A percentile compares a stretch with the other conserved stretches of the same genome.
These are phyloP conservation scores for Colletotrichum lindemuthianum DNA, from an alignment of 2,329 filamentous ascomycete species.

Conservation along the genomic window DNA sequence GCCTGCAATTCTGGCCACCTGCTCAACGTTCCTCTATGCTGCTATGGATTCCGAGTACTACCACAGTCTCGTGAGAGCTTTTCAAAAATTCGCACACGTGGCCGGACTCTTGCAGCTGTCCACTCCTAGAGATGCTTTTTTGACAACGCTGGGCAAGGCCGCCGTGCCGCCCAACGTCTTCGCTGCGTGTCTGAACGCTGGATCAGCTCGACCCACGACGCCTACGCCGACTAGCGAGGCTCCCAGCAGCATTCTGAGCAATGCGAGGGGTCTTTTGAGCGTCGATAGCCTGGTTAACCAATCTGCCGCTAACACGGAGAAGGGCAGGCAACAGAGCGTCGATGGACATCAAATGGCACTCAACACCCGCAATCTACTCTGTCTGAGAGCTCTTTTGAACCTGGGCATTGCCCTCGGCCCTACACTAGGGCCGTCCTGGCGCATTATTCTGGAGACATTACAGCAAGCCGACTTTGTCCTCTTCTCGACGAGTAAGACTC, in stretches of 20 bases:
- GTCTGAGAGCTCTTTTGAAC: slow-evolving; percentile 90
- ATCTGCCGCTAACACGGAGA: slow-evolving; percentile 65
- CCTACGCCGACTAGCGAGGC: slow-evolving; percentile 49
- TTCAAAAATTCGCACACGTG: slow-evolving; percentile 95
- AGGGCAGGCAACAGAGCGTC: slow-evolving; percentile 66
- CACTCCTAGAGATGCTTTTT: slow-evolving; percentile 91
- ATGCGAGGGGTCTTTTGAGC: slow-evolving; percentile 77
- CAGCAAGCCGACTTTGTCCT: slow-evolving; percentile 93
- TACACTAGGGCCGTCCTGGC: slow-evolving; percentile 85
- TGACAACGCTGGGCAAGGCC: slow-evolving; percentile 93
- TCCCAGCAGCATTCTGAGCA: slow-evolving; percentile 69
- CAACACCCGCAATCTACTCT: slow-evolving; percentile 90
- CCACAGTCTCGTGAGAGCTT: slow-evolving; percentile 87
- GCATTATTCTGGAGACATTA: slow-evolving; percentile 89
- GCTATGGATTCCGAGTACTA: slow-evolving; percentile 94
- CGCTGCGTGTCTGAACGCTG: slow-evolving; percentile 66
- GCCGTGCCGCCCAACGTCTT: slow-evolving; percentile 86
- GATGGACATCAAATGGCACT: slow-evolving; percentile 68
- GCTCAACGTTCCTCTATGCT: slow-evolving; percentile 94
- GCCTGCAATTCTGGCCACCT: slow-evolving; percentile 94
- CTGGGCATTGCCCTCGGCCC: slow-evolving; percentile 93
- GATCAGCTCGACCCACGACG: slow-evolving; percentile 53
- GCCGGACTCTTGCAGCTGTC: slow-evolving; percentile 85
- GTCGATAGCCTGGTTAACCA: slow-evolving; percentile 76
- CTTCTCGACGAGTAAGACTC: slow-evolving; percentile 68